These are phyloP conservation scores for Grosmannia huntii DNA, from an alignment of 2,329 filamentous ascomycete genomes.

Conservation along the genomic window DNA sequence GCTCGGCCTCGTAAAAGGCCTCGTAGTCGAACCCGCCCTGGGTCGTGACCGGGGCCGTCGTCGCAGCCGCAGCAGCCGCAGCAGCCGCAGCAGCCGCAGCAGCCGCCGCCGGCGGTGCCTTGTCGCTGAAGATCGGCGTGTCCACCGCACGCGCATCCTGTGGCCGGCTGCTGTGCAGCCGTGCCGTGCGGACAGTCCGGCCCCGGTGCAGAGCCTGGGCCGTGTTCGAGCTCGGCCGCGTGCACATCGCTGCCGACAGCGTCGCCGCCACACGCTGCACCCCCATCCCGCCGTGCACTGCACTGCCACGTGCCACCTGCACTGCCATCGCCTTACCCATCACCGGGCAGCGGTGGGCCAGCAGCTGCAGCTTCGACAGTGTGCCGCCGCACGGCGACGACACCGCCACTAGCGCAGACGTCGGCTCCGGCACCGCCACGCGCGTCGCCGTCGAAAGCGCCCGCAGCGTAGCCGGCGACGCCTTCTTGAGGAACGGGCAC, in stretches of 20 bases:
- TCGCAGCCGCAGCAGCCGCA: neutral
- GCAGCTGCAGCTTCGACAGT: constrained; percentile 92
- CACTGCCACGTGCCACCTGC: constrained; percentile 46
- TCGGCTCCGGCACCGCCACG: constrained; percentile 21
- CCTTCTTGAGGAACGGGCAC: constrained; percentile 95
- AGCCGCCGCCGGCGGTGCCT: constrained; percentile 12
- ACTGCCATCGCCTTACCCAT: constrained; percentile 97
- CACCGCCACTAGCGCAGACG: neutral
- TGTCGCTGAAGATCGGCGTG: constrained; percentile 36
- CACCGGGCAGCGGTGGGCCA: constrained; percentile 89
- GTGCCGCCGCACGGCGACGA: constrained; percentile 71
- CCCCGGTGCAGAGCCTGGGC: constrained; percentile 18
- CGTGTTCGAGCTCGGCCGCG: neutral
- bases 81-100: too few relatives aligned
- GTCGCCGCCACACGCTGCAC: constrained; percentile 9
- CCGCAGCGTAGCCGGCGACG: constrained; percentile 80
- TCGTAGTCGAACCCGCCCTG: constrained; percentile 65
- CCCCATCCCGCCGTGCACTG: constrained; percentile 11
- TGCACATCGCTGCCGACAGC: constrained; percentile 10
- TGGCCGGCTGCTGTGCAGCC: constrained; percentile 67
- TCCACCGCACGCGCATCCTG: constrained; percentile 72
- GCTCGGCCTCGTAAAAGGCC: constrained; percentile 70
- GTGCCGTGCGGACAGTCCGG: constrained; percentile 31
- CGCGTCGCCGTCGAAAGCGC: constrained; percentile 67
- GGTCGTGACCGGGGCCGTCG: neutral